Evolutionary conservation across 2,329 filamentous ascomycete species (phyloP).

Genomic region (Aureobasidium sp.): DNA sequence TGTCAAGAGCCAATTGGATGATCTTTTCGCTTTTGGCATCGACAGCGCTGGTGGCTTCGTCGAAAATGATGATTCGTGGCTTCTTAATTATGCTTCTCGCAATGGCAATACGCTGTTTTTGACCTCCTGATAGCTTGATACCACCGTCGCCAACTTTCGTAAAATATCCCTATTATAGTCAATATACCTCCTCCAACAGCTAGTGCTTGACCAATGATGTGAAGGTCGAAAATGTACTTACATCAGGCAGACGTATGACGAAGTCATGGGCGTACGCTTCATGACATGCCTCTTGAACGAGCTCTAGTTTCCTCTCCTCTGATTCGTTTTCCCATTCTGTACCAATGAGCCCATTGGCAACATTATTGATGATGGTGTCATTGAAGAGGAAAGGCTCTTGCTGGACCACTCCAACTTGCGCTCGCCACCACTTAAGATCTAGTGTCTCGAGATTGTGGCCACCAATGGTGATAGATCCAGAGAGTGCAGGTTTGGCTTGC

Average conservation of each 20-base stretch:
- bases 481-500: slow-evolving; percentile 49
- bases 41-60: slow-evolving; percentile 89
- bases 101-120: slow-evolving; percentile 97
- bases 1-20: slow-evolving; percentile 81
- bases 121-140: slow-evolving; percentile 87
- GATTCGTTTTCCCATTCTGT: slow-evolving; percentile 39
- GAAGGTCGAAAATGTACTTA: not conserved
- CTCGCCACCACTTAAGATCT: slow-evolving; percentile 87
- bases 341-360: slow-evolving; percentile 39
- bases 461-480: slow-evolving; percentile 73
- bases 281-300: slow-evolving; percentile 82
- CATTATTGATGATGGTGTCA: slow-evolving; percentile 79
- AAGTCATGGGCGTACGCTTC: slow-evolving; percentile 96
- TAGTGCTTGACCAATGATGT: too few relatives aligned
- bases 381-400: slow-evolving; percentile 93
- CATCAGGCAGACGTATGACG: slow-evolving; percentile 62
- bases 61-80: slow-evolving; percentile 89
- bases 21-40: slow-evolving; percentile 96
- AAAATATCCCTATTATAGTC: slow-evolving; percentile 53
- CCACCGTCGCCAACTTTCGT: slow-evolving; percentile 89
- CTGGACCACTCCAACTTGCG: slow-evolving; percentile 88
- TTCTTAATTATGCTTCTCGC: slow-evolving; percentile 69
- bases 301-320: slow-evolving; percentile 65
- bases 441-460: slow-evolving; percentile 74
- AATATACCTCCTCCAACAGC: not conserved